Percentiles rank a stretch among this genome's conserved stretches.
phyloP scores from a whole-genome alignment of 2,329 filamentous ascomycete genomes.

The Cladophialophora carrionii region DNA sequence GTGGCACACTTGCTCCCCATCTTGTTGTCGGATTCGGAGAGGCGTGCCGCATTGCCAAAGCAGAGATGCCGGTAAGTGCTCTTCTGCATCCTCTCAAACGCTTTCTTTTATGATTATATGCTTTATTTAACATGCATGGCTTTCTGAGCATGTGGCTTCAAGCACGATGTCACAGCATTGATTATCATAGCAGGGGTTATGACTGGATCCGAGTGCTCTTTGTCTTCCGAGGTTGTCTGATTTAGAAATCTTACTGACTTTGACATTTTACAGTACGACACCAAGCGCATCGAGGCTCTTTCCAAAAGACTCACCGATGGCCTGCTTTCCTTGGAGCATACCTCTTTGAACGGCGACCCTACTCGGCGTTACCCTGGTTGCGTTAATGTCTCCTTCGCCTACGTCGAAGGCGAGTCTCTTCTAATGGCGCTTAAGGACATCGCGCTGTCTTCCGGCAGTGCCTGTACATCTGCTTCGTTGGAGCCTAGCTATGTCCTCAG shows the following conservation, averaged over 20 bases:
- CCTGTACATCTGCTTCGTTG: constrained; percentile 93
- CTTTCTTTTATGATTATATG: constrained; percentile 70
- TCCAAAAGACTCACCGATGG: constrained; percentile 83
- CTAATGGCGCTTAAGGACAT: constrained; percentile 99
- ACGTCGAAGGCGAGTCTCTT: constrained; percentile 96
- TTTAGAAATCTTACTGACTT: constrained; percentile 12
- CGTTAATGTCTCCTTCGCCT: constrained; percentile 97
- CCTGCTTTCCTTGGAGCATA: constrained; percentile 87
- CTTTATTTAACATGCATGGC: constrained; percentile 80
- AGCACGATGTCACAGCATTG: constrained; percentile 56
- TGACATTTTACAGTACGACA: constrained; percentile 73
- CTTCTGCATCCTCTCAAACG: constrained; percentile 32
- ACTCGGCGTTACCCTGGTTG: constrained; percentile 89
- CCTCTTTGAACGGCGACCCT: constrained; percentile 83
- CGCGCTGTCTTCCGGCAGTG: constrained; percentile 91
- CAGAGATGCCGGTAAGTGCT: constrained; percentile 82
- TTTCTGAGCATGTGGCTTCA: constrained; percentile 74
- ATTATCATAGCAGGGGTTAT: constrained; percentile 70
- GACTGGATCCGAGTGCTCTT: constrained; percentile 43
- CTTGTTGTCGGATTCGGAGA: constrained; percentile 92
- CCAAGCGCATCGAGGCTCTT: constrained; percentile 77
- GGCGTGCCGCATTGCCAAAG: constrained; percentile 85
- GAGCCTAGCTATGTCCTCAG: constrained; percentile 96
- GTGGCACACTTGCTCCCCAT: constrained; percentile 87
- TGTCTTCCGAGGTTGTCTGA: constrained; percentile 2